Base-by-base conservation (phyloP, 1,284 basidiomycete genomes). In the Fomitiporia mediterranea region DNA sequence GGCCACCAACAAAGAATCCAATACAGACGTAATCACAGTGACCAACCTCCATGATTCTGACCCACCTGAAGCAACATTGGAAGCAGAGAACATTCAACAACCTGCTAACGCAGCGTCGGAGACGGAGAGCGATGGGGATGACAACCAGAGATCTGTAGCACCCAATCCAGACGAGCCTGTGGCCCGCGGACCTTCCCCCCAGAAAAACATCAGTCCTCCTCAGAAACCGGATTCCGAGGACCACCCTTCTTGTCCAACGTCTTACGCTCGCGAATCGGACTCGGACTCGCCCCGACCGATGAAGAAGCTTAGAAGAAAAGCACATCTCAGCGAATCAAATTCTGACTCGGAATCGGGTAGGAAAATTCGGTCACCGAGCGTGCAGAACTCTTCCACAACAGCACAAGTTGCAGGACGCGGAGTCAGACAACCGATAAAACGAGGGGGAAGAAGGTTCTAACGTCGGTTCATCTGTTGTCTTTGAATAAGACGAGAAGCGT, bases 361-460 rank as follows among this genome's bases (percentile, higher is more conserved):
- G 15, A 51, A 50, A 30, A 28, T 37, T 17, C 19, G 42, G 9
- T 34, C 54, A 23, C 70, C 65, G 69, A 67, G 58, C 66, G 68
- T 30, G 62, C 73, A 28, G 69, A 74, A 52, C 70, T 70, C 59
- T 66, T 72, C 25, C 52, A 78, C 65, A 60, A 68, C 69, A 59
- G 70, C 70, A 47, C 59, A 59, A 44, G 53, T 46, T 38, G 67
- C 65, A 54, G 72, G 74, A 58, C 73, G 81, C 55, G 82, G 82
- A 23, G 74, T 82, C 46, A 78, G 81, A 62, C 87, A 89, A 62
- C 87, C 86, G 5, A 72, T 89, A 57, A 88, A 83, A 69, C 79
- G 87, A 62, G 83, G 83, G 37, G 84, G 80, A 23, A 85, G 79
- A 66, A 77, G 83, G 58, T 89, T 89, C 71, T 89, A 71, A 78